A percentile compares a stretch with the other conserved stretches of the same genome.
phyloP scores from a whole-genome alignment of 345 rosid species.

The Microthlaspi erraticum region DNA sequence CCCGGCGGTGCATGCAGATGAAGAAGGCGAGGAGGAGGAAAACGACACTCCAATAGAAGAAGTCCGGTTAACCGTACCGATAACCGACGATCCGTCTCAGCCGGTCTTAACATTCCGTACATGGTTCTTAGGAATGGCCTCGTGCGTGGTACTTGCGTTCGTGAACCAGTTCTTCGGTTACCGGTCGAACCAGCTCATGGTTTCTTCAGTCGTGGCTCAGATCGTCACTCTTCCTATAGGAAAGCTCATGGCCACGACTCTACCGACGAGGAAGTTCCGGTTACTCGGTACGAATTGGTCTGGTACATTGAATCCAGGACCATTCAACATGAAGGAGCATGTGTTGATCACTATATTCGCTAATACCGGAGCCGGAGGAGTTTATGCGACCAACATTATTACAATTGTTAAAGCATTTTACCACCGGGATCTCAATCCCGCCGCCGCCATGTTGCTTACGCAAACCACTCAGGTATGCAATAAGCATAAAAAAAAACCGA shows the following conservation, averaged over 20 bases:
- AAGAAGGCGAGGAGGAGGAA: slow-evolving; percentile 41
- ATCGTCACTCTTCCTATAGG: slow-evolving; percentile 57
- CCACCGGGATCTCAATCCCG: slow-evolving; percentile 41
- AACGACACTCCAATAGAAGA: slow-evolving; percentile 65
- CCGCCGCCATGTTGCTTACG: slow-evolving; percentile 51
- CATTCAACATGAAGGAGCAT: slow-evolving; percentile 60
- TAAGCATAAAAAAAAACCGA: too few species aligned
- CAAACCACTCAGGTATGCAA: slow-evolving; percentile 71
- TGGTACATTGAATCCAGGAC: slow-evolving; percentile 57
- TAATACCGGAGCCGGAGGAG: slow-evolving; percentile 49
- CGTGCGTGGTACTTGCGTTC: slow-evolving; percentile 55
- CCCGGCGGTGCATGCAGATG: slow-evolving; percentile 17
- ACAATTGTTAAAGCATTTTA: slow-evolving; percentile 58
- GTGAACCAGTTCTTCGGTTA: slow-evolving; percentile 57
- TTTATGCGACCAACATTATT: slow-evolving; percentile 50
- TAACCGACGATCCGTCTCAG: slow-evolving; percentile 52
- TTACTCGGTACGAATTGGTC: slow-evolving; percentile 47
- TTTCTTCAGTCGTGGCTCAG: slow-evolving; percentile 50
- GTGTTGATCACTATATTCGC: slow-evolving; percentile 65
- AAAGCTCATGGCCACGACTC: slow-evolving; percentile 55
- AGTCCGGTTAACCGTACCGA: slow-evolving; percentile 63
- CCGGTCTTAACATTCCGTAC: slow-evolving; percentile 58
- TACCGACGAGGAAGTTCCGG: slow-evolving; percentile 44
- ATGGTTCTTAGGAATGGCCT: slow-evolving; percentile 56
- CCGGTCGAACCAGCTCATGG: slow-evolving; percentile 48